phyloP scores from a whole-genome alignment of 2,329 filamentous ascomycete species.

The Coniochaeta ligniaria region DNA sequence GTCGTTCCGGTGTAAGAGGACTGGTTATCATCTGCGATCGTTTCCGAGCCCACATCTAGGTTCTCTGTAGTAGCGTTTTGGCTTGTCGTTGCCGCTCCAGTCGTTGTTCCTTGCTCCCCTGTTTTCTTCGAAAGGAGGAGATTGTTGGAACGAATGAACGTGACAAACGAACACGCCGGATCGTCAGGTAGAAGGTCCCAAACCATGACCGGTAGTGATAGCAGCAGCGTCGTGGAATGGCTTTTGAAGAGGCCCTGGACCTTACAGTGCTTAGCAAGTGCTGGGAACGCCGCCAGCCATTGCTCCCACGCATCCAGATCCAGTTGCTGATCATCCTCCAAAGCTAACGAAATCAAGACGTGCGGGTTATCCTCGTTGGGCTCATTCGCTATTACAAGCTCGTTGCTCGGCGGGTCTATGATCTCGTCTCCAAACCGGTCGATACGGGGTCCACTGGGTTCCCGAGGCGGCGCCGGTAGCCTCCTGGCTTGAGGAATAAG shows the following conservation, averaged over 20 bases:
- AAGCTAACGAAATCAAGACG: conserved; percentile 52
- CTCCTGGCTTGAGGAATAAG: conserved; percentile 23
- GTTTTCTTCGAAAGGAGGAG: conserved; percentile 22
- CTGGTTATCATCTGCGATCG: conserved; percentile 26
- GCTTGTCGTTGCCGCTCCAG: not conserved
- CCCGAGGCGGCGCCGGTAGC: conserved; percentile 28
- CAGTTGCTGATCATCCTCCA: conserved; percentile 49
- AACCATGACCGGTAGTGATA: conserved; percentile 52
- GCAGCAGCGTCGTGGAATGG: conserved; percentile 49
- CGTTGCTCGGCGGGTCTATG: conserved; percentile 6
- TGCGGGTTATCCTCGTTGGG: conserved; percentile 51
- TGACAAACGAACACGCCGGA: conserved; percentile 49
- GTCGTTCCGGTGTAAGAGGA: conserved; percentile 14
- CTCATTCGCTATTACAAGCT: conserved; percentile 21
- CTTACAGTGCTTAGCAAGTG: conserved; percentile 52
- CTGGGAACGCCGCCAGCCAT: conserved; percentile 49
- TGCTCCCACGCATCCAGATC: conserved; percentile 53
- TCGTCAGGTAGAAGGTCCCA: conserved; percentile 54
- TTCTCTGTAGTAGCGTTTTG: not conserved
- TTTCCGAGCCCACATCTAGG: conserved; percentile 8
- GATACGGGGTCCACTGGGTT: conserved; percentile 13
- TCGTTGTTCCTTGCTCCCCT: conserved; percentile 11
- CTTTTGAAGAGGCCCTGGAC: conserved; percentile 56
- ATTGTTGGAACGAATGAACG: conserved; percentile 53
- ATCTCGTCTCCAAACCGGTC: conserved; percentile 8